Evolutionary conservation across 805 yeast species (phyloP).

Genomic region (Naumovozyma dairenensis): DNA sequence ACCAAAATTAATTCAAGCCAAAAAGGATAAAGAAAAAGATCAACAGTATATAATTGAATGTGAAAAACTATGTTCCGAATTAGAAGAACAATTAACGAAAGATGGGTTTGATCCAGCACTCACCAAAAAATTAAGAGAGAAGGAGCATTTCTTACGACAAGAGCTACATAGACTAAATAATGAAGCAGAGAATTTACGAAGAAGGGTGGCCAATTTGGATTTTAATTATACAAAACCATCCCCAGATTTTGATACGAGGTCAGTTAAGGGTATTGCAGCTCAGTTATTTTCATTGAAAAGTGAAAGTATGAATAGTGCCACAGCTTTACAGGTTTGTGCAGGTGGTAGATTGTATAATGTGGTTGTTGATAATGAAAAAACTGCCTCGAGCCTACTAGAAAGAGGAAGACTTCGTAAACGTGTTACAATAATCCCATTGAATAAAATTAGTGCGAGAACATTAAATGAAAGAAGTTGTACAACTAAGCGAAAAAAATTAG

Average conservation of each 20-base stretch:
- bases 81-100: conserved; percentile 36
- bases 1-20: conserved; percentile 45
- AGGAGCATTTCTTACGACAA: conserved; percentile 36
- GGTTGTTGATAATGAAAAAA: conserved; percentile 77
- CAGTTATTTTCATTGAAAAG: conserved; percentile 63
- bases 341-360: conserved; percentile 86
- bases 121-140: conserved; percentile 35
- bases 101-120: conserved; percentile 49
- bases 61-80: conserved; percentile 28
- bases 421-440: conserved; percentile 86
- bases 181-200: conserved; percentile 45
- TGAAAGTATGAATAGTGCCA: conserved; percentile 47
- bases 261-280: conserved; percentile 85
- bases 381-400: conserved; percentile 76
- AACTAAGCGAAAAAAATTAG: conserved; percentile 63
- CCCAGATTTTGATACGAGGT: conserved; percentile 44
- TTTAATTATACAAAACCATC: conserved; percentile 62
- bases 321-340: conserved; percentile 88
- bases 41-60: conserved; percentile 32
- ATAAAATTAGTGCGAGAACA: conserved; percentile 60
- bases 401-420: conserved; percentile 68
- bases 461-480: conserved; percentile 43
- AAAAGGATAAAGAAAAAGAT: conserved; percentile 35
- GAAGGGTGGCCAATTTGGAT: conserved; percentile 64
- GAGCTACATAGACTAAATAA: conserved; percentile 36